Percentiles rank a stretch among this genome's conserved stretches.
Conservation (phyloP, 2,329 filamentous ascomycete genomes). For the Aspergillus floridensis region DNA sequence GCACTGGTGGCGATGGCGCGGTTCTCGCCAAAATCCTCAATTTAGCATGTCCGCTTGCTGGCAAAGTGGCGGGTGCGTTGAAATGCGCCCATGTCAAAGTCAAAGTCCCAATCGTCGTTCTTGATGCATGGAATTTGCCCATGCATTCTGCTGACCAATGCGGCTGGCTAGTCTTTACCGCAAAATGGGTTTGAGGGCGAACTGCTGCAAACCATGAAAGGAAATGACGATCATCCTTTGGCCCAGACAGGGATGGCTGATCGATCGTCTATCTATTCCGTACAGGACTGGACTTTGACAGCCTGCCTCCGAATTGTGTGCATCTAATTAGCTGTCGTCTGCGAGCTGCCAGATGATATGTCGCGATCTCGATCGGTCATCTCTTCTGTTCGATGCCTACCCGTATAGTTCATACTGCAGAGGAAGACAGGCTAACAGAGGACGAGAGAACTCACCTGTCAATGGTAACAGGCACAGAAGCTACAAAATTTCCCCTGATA, state of each 20-base stretch:
- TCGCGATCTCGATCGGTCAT: neutral
- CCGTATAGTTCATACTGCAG: too few relatives aligned
- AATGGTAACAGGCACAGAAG: neutral
- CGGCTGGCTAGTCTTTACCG: too few relatives aligned
- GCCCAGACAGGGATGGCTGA: constrained; percentile 1
- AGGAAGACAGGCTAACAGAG: neutral
- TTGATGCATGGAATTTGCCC: neutral
- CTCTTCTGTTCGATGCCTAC: neutral
- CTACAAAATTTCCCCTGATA: neutral
- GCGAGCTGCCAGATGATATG: neutral
- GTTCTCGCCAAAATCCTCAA: neutral
- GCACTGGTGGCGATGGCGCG: neutral
- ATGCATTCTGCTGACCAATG: neutral
- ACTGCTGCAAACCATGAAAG: constrained; percentile 1
- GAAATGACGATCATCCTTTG: constrained; percentile 8
- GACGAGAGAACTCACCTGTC: neutral
- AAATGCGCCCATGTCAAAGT: neutral
- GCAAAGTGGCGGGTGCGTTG: neutral
- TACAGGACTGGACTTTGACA: neutral
- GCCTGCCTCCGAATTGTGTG: neutral
- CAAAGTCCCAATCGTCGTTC: neutral
- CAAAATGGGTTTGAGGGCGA: neutral
- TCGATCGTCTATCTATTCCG: neutral
- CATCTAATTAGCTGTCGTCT: neutral
- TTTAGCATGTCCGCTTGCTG: neutral